phyloP scores from a whole-genome alignment of 768 basidiomycete species.

The Agrocybe chaxingu region DNA sequence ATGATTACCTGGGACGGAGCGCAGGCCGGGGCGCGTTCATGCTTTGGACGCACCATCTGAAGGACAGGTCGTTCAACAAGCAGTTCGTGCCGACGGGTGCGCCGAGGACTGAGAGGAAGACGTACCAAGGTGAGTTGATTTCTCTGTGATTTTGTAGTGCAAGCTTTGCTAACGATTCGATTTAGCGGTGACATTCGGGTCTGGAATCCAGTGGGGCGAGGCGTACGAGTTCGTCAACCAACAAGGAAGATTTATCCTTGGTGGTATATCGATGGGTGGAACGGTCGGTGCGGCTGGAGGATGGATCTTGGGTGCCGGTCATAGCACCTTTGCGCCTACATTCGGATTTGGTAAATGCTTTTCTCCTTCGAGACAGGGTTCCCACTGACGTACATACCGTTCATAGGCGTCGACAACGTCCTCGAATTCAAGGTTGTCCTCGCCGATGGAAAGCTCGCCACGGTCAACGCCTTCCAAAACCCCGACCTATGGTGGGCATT shows the following conservation, averaged over 20 bases:
- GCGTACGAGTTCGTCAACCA: constrained; percentile 37
- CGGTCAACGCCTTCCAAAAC: constrained; percentile 32
- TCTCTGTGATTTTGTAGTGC: background rate
- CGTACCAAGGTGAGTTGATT: constrained; percentile 8
- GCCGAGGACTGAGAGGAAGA: constrained; percentile 13
- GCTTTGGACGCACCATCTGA: constrained; percentile 37
- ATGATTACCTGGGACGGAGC: constrained; percentile 44
- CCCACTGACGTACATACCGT: no score
- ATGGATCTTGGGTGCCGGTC: constrained; percentile 47
- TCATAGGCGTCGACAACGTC: constrained; percentile 36
- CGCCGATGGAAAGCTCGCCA: constrained; percentile 31
- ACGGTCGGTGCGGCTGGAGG: constrained; percentile 47
- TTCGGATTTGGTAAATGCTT: constrained; percentile 37
- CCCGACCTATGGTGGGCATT: constrained; percentile 47
- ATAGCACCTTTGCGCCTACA: constrained; percentile 34
- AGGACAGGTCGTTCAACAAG: constrained; percentile 27
- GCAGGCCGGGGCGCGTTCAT: constrained; percentile 36
- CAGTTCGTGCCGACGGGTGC: constrained; percentile 31
- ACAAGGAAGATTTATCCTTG: constrained; percentile 39
- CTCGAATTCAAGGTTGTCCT: constrained; percentile 39
- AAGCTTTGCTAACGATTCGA: background rate
- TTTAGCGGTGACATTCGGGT: constrained; percentile 29
- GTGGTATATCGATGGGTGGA: constrained; percentile 34
- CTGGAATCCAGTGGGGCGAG: constrained; percentile 45
- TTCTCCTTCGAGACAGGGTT: no score